These are phyloP conservation scores for Zoysia japonica DNA, from an alignment of 176 grass and related monocot genomes.

Conservation along the genomic window DNA sequence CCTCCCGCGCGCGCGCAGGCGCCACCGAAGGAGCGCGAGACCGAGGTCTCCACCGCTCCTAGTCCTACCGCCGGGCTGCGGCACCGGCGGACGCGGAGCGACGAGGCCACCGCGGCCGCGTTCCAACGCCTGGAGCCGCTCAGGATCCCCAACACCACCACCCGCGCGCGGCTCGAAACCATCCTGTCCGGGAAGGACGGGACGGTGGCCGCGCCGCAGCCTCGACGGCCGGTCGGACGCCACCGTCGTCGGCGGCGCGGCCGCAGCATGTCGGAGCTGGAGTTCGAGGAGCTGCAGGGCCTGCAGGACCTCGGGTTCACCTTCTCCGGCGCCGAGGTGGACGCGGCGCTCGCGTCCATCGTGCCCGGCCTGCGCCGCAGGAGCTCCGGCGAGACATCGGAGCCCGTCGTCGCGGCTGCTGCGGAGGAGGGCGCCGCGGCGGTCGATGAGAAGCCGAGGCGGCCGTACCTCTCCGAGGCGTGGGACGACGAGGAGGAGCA, in stretches of 20 bases:
- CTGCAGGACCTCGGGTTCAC: slow-evolving; percentile 80
- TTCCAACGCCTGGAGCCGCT: slow-evolving; percentile 48
- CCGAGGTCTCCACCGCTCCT: background rate
- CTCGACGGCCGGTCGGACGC: too few species aligned
- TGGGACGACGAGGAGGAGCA: slow-evolving; percentile 68
- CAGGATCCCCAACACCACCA: slow-evolving; percentile 5
- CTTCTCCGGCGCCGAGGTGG: slow-evolving; percentile 70
- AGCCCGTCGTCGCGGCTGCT: background rate
- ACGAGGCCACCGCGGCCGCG: slow-evolving; percentile 35
- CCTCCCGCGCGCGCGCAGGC: slow-evolving; percentile 18
- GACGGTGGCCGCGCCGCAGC: slow-evolving; percentile 14
- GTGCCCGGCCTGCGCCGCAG: slow-evolving; percentile 61
- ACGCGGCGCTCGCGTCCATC: slow-evolving; percentile 65
- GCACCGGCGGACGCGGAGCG: slow-evolving; percentile 63
- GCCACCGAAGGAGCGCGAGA: background rate
- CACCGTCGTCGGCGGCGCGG: slow-evolving; percentile 32
- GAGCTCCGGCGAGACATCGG: slow-evolving; percentile 24
- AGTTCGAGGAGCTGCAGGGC: slow-evolving; percentile 87
- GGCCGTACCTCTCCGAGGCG: slow-evolving; percentile 91
- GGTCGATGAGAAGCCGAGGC: background rate
- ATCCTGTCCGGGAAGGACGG: slow-evolving; percentile 72
- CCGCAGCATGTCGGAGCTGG: slow-evolving; percentile 81
- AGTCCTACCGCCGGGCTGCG: slow-evolving; percentile 1
- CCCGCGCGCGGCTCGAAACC: slow-evolving; percentile 53
- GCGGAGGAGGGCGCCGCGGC: too few species aligned